A percentile compares a stretch with the other conserved stretches of the same genome.
phyloP scores from a whole-genome alignment of 306 rosid genomes.

The Cucumis hystrix region DNA sequence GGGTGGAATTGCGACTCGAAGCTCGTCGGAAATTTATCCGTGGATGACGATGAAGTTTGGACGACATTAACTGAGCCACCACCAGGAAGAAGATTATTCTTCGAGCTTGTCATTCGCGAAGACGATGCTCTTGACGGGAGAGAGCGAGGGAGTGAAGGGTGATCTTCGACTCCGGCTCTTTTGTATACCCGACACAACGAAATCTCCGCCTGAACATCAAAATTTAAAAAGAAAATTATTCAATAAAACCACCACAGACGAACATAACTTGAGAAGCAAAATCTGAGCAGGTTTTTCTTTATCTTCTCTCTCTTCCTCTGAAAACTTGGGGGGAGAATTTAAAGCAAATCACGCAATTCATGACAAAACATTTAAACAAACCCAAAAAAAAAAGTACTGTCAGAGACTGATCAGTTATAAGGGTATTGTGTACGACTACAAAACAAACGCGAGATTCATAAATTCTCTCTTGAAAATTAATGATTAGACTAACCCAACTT shows the following conservation, averaged over 20 bases:
- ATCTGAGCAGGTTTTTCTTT: background rate
- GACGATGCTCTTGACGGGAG: conserved; percentile 55
- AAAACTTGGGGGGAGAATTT: background rate
- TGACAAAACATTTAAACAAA: background rate
- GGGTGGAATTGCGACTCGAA: background rate
- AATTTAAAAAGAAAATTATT: background rate
- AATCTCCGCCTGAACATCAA: conserved; percentile 54
- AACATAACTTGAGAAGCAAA: background rate
- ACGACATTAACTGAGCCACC: background rate
- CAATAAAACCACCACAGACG: too few species aligned
- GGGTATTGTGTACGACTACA: background rate
- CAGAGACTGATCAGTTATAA: background rate
- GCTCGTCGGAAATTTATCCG: background rate
- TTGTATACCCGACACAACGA: conserved; percentile 91
- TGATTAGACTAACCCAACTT: background rate
- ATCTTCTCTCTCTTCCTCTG: background rate
- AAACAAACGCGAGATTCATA: background rate
- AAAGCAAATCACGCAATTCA: conserved; percentile 4
- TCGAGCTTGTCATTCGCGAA: conserved; percentile 17
- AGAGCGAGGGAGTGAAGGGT: conserved; percentile 76
- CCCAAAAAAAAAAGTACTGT: background rate
- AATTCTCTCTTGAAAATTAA: background rate
- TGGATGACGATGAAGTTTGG: background rate
- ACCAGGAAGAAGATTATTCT: background rate
- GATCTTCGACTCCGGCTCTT: conserved; percentile 95